phyloP scores from a whole-genome alignment of 306 rosid genomes.

The Lupinus albus region DNA sequence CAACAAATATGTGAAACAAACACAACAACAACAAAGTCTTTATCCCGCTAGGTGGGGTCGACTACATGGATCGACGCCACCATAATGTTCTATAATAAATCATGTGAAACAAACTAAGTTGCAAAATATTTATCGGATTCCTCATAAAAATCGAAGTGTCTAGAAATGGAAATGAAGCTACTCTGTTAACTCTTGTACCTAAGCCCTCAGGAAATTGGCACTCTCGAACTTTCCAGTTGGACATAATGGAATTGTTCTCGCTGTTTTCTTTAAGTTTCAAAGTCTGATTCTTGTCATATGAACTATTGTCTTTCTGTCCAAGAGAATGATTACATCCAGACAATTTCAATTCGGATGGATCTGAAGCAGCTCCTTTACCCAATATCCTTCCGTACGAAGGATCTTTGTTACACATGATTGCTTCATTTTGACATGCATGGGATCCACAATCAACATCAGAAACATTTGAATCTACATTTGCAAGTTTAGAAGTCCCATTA shows the following conservation, averaged over 20 bases:
- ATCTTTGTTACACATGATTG: too few relatives aligned
- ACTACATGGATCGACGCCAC: too few relatives aligned
- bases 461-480: too few relatives aligned
- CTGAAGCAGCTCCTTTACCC: conserved; percentile 34
- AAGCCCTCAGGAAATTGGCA: conserved; percentile 42
- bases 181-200: conserved; percentile 46
- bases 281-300: conserved; percentile 30
- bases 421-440: too few relatives aligned
- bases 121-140: conserved; percentile 11
- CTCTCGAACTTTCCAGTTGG: conserved; percentile 23
- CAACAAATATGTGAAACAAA: conserved; percentile 1
- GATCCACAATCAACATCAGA: not conserved
- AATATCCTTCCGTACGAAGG: conserved; percentile 28
- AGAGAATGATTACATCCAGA: conserved; percentile 34
- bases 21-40: too few relatives aligned
- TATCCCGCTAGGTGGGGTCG: too few relatives aligned
- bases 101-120: not conserved
- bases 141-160: not conserved
- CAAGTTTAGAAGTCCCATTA: conserved; percentile 16
- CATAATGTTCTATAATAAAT: too few relatives aligned
- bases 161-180: conserved; percentile 10
- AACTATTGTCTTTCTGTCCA: not conserved
- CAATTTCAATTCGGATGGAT: conserved; percentile 37
- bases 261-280: conserved; percentile 28
- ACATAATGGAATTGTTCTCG: conserved; percentile 21